These are phyloP conservation scores for Caloboletus firmus DNA, from an alignment of 1,284 basidiomycete genomes.

Conservation along the genomic window DNA sequence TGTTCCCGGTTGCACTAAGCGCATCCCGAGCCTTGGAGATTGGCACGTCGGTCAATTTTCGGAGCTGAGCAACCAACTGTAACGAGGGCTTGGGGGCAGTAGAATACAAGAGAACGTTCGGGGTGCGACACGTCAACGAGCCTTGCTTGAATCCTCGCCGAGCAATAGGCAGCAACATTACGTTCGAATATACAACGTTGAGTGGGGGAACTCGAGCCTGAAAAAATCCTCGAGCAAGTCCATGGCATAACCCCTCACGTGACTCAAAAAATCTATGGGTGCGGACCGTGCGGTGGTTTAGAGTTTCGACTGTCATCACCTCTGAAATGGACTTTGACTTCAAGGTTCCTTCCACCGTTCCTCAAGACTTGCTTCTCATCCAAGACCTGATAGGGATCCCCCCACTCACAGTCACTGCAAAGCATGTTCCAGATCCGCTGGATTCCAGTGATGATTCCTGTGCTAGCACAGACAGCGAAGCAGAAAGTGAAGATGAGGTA, in stretches of 20 bases:
- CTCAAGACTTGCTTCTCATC: constrained; percentile 74
- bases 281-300: too few relatives aligned
- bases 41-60: constrained; percentile 78
- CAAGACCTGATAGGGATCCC: constrained; percentile 56
- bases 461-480: constrained; percentile 51
- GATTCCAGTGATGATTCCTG: constrained; percentile 43
- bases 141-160: constrained; percentile 20
- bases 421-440: constrained; percentile 2
- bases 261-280: constrained; percentile 13
- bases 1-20: constrained; percentile 71
- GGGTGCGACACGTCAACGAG: not conserved
- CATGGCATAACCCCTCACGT: constrained; percentile 16
- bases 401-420: constrained; percentile 8
- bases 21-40: constrained; percentile 90
- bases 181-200: not conserved
- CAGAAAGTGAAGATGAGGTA: constrained; percentile 67
- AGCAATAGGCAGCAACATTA: constrained; percentile 12
- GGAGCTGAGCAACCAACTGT: constrained; percentile 83
- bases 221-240: too few relatives aligned
- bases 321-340: constrained; percentile 42
- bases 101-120: constrained; percentile 36
- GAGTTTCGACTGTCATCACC: not conserved
- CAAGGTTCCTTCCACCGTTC: constrained; percentile 56
- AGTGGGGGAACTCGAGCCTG: too few relatives aligned
- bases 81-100: constrained; percentile 51